Percentiles rank a stretch among this genome's conserved stretches.
Conservation (phyloP, 371 early-diverging fungal genomes). For the Rhizopus microsporus region DNA sequence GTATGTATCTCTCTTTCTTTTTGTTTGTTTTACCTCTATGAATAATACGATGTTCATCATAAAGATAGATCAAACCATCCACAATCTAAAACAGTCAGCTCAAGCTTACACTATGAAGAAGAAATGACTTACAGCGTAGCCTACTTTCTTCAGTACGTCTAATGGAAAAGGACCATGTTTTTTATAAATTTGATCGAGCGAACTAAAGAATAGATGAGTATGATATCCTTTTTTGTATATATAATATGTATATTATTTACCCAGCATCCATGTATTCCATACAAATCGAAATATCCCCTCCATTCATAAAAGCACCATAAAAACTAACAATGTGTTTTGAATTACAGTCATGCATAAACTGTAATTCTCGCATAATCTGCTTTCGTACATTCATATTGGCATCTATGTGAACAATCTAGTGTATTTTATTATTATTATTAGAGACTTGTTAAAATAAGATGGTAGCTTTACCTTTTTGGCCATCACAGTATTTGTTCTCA, state of each 20-base stretch:
- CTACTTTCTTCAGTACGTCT: constrained; percentile 76
- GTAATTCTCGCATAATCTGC: constrained; percentile 85
- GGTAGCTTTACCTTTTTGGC: constrained; percentile 72
- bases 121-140: constrained; percentile 60
- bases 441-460: neutral
- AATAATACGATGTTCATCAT: constrained; percentile 83
- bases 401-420: constrained; percentile 80
- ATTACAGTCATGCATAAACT: constrained; percentile 86
- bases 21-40: constrained; percentile 65
- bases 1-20: neutral
- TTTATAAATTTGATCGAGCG: constrained; percentile 79
- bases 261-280: constrained; percentile 92
- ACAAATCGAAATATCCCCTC: constrained; percentile 84
- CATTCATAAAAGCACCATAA: constrained; percentile 85
- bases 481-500: constrained; percentile 79
- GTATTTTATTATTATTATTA: neutral
- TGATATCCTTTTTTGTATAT: neutral
- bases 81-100: constrained; percentile 50
- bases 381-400: constrained; percentile 69
- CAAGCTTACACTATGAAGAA: neutral
- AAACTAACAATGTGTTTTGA: constrained; percentile 86
- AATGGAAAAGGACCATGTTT: constrained; percentile 76
- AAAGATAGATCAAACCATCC: constrained; percentile 80
- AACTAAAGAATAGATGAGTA: constrained; percentile 36
- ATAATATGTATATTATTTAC: constrained; percentile 31